A percentile compares a stretch with the other conserved stretches of the same genome.
Conservation (phyloP, 257 asterid species). For the Ophiorrhiza pumila region DNA sequence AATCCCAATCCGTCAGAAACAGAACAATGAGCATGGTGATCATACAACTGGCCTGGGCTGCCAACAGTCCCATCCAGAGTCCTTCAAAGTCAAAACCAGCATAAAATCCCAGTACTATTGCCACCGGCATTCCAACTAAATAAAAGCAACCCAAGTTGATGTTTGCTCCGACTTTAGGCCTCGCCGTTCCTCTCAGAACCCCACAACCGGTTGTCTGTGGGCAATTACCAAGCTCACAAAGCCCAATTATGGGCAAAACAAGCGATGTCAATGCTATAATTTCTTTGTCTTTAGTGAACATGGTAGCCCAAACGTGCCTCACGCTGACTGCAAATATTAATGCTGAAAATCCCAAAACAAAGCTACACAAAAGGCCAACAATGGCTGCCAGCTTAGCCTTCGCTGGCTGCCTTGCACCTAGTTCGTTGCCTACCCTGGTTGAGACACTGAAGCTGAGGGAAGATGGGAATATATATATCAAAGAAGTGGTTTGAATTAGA, state of each 20-base stretch:
- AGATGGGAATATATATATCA: slow-evolving; percentile 82
- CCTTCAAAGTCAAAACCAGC: slow-evolving; percentile 63
- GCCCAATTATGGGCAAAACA: slow-evolving; percentile 71
- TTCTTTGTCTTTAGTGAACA: slow-evolving; percentile 69
- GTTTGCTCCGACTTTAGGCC: slow-evolving; percentile 79
- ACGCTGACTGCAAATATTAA: slow-evolving; percentile 54
- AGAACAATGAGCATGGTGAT: slow-evolving; percentile 59
- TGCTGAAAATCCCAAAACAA: slow-evolving; percentile 50
- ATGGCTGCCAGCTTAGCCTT: slow-evolving; percentile 58
- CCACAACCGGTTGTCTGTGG: slow-evolving; percentile 96
- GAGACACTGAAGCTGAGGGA: slow-evolving; percentile 73
- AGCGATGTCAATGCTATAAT: slow-evolving; percentile 54
- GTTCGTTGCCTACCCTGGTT: slow-evolving; percentile 68
- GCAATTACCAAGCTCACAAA: slow-evolving; percentile 84
- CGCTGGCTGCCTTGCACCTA: slow-evolving; percentile 52
- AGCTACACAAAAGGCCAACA: slow-evolving; percentile 59
- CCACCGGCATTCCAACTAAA: slow-evolving; percentile 76
- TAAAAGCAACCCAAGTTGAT: slow-evolving; percentile 79
- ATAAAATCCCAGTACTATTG: slow-evolving; percentile 53
- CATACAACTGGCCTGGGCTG: slow-evolving; percentile 77
- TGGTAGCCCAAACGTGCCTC: slow-evolving; percentile 56
- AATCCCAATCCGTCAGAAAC: slow-evolving; percentile 66
- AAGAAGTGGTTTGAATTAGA: slow-evolving; percentile 64
- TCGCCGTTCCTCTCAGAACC: slow-evolving; percentile 73
- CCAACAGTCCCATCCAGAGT: slow-evolving; percentile 76